Base-by-base conservation (phyloP, 1,139 yeast species). In the Chernovozyma aurita region DNA sequence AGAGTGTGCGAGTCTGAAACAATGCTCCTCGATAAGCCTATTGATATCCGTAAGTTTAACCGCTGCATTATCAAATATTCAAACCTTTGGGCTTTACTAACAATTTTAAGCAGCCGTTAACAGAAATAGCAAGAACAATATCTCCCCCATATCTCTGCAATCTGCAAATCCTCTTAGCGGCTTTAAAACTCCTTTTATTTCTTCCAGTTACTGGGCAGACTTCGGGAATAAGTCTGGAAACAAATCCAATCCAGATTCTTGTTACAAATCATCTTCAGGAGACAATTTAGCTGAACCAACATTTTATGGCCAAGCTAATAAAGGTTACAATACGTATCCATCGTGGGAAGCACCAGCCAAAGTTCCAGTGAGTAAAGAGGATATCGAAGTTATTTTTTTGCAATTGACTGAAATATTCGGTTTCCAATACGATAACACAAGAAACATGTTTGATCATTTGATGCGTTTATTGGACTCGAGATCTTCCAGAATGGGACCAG, bases 381-480 rank as follows among this genome's bases (percentile, higher is more conserved):
- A 77, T 31, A 78, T 85, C 30, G 79, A 76, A 47, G 65, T 66
- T 1, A 68, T 80, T 7, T 79, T 81, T 48, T 61, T 70, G 27
- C 72, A 69, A 37, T 49, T 81, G 30, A 60, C 70, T 0, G 59
- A 63, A n/a, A 67, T 73, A n/a, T 81, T 80, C 59, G 87, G 87
- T 1, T 82, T 81, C 47, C 90, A 83, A 47, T 53, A 57, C 36
- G 83, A 80, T 42, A 80, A 74, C 38, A 67, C 78, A 37, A 71
- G 69, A 38, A 83, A 83, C 50, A 80, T 82, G 78, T 77, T 64
- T 55, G 85, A 80, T 44, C 79, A 77, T 49, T 59, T 81, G 18
- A 52, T 83, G 67, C 61, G 75, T 18, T 65, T 80, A 43, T 58
- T 83, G 39, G 90, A 83, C 49, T 81, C 88, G 1, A 63, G 90